These are phyloP conservation scores for Globisporangium irregulare DNA, from an alignment of 352 stramenopile species.

Conservation along the genomic window DNA sequence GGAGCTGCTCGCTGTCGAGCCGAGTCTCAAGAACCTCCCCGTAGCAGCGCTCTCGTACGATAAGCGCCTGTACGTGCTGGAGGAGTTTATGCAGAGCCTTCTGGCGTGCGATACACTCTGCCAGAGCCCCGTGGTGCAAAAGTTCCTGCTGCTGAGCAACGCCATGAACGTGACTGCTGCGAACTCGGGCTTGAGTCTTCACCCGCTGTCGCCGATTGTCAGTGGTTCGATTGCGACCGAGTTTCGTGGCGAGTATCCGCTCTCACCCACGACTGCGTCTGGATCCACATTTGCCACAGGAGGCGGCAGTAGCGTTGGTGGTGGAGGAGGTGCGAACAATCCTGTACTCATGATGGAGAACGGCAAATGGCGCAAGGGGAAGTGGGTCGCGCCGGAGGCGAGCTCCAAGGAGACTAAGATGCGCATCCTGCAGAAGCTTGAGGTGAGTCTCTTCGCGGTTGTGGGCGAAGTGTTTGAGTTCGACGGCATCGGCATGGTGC, in stretches of 20 bases:
- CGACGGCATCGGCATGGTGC: conserved; percentile 77
- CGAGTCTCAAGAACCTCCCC: conserved; percentile 43
- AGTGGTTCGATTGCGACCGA: conserved; percentile 14
- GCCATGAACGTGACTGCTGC: not conserved
- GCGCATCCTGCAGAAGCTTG: conserved; percentile 72
- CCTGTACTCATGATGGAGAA: conserved; percentile 54
- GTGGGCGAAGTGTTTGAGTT: conserved; percentile 84
- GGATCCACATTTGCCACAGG: not conserved
- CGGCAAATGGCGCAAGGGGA: conserved; percentile 58
- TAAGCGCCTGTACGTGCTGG: conserved; percentile 56
- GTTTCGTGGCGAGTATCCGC: conserved; percentile 12
- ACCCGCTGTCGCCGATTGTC: not conserved
- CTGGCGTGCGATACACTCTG: conserved; percentile 66
- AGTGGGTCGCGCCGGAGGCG: conserved; percentile 56
- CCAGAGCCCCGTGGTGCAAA: conserved; percentile 70
- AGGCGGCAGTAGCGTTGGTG: not conserved
- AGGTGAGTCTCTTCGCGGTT: conserved; percentile 74
- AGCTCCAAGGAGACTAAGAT: conserved; percentile 83
- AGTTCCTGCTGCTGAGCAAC: conserved; percentile 61
- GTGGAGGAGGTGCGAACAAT: not conserved
- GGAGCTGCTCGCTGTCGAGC: conserved; percentile 46
- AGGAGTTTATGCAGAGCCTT: conserved; percentile 73
- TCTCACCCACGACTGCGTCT: conserved; percentile 12
- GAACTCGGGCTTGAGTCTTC: not conserved
- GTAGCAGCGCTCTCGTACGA: conserved; percentile 47